Evolutionary conservation across 805 yeast species (phyloP).

Genomic region (Naumovozyma dairenensis): DNA sequence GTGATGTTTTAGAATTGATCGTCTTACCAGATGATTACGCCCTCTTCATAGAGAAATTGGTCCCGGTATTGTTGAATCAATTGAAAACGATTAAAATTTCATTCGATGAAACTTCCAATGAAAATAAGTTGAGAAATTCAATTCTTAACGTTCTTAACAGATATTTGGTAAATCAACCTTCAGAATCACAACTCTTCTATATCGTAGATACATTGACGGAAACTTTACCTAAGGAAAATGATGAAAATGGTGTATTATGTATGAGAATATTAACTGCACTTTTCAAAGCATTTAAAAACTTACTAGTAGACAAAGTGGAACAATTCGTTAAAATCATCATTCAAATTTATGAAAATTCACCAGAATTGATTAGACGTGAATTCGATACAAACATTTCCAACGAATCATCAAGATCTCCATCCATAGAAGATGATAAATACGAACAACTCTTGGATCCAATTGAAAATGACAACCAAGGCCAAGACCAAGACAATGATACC

Average conservation of each 20-base stretch:
- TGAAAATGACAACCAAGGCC: not conserved
- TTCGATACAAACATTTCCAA: conserved; percentile 34
- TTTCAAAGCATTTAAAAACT: conserved; percentile 72
- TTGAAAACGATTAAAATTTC: conserved; percentile 65
- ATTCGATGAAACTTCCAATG: conserved; percentile 53
- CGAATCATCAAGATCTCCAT: conserved; percentile 3
- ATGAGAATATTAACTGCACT: conserved; percentile 78
- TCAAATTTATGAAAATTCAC: conserved; percentile 70
- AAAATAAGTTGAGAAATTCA: conserved; percentile 67
- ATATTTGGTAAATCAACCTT: conserved; percentile 70
- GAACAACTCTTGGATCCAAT: conserved; percentile 1
- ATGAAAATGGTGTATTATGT: conserved; percentile 87
- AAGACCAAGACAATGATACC: too few relatives aligned
- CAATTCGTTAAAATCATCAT: conserved; percentile 70
- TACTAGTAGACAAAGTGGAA: conserved; percentile 59
- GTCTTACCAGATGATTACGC: conserved; percentile 77
- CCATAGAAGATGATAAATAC: conserved; percentile 5
- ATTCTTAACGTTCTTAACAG: conserved; percentile 73
- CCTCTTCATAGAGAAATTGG: conserved; percentile 53
- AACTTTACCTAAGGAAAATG: conserved; percentile 70
- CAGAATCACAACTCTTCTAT: conserved; percentile 56
- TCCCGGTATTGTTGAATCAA: conserved; percentile 60
- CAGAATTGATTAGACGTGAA: conserved; percentile 58
- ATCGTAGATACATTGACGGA: conserved; percentile 49
- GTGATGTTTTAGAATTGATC: conserved; percentile 80